Base-by-base conservation (phyloP, 176 grass and related monocot genomes). In the Carex pumila region DNA sequence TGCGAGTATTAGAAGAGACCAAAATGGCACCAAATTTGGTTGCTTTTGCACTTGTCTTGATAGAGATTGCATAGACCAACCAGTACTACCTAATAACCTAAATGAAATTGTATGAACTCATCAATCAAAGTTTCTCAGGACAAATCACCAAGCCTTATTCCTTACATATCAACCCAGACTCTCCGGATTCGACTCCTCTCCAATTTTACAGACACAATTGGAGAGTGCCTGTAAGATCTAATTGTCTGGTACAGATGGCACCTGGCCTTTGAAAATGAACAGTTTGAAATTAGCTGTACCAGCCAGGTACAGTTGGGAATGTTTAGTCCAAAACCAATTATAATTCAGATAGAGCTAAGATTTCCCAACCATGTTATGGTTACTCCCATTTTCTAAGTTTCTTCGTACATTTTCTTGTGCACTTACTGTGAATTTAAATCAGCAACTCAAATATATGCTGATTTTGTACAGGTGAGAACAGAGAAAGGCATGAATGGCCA, bases 391-490 rank as follows among this genome's bases (percentile, higher is more conserved):
- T 56, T 45, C 1, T 64, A 63, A 12, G n/a, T 49, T 39, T 81
- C 32, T 81, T 45, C 2, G 18, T 72, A 36, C 66, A 14, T 82
- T 49, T 83, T 15, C 3, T 67, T 53, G 47, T 65, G 39, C 22
- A 32, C 60, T 67, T 65, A 54, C 53, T 21, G 31, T 60, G 8
- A 81, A 47, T 62, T 64, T 21, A 60, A 61, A 60, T 31, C 3
- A 2, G 12, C 9, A 79, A 12, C 41, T 79, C 22, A 57, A 29
- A 15, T 56, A 56, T 81, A 10, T 81, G 18, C 79, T 68, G 12
- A 52, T 67, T 68, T 82, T 83, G 36, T 67, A 18, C 15, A 83
- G 80, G 80, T 52, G 3, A 83, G 80, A 66, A 83, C 47, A 83
- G 64, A 65, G 22, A 61, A 15, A 68, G 47, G 47, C 37, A 83